phyloP scores from a whole-genome alignment of 1,284 basidiomycete genomes.

The Waitea zeae region DNA sequence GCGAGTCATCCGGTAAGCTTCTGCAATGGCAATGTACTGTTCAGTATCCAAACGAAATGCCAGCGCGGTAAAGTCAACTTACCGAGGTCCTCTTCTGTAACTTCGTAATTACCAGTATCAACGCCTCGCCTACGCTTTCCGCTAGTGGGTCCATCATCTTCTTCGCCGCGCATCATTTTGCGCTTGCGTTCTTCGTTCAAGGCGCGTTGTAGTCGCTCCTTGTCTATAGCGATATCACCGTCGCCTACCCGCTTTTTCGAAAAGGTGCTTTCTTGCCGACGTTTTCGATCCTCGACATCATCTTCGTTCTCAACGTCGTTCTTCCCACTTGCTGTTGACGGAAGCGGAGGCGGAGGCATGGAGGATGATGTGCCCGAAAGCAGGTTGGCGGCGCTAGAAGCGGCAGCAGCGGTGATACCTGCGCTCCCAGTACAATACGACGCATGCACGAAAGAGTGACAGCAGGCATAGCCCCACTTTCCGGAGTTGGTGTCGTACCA shows the following conservation, averaged over 20 bases:
- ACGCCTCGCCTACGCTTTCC: constrained; percentile 40
- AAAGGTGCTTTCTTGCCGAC: constrained; percentile 39
- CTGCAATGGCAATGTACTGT: constrained; percentile 21
- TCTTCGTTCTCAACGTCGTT: constrained; percentile 8
- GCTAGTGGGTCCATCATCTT: constrained; percentile 34
- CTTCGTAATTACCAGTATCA: constrained; percentile 35
- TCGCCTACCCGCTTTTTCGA: constrained; percentile 61
- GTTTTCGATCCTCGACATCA: constrained; percentile 17
- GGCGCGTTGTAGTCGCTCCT: constrained; percentile 49
- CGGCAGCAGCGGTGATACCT: constrained; percentile 65
- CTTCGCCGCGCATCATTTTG: constrained; percentile 34
- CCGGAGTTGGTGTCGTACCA: constrained; percentile 67
- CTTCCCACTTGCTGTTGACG: constrained; percentile 10
- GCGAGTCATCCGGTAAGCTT: constrained; percentile 70
- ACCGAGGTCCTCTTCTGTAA: constrained; percentile 90
- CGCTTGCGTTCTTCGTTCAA: constrained; percentile 71
- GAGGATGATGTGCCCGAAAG: constrained; percentile 17
- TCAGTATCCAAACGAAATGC: background rate
- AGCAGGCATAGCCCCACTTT: constrained; percentile 90
- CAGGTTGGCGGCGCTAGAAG: constrained; percentile 53
- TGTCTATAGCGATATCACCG: constrained; percentile 56
- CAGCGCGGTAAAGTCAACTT: constrained; percentile 15
- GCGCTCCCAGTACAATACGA: constrained; percentile 90
- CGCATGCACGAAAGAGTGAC: constrained; percentile 73
- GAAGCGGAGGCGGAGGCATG: constrained; percentile 4